Conservation (phyloP, 441 rosid species). For the Jatropha podagrica region DNA sequence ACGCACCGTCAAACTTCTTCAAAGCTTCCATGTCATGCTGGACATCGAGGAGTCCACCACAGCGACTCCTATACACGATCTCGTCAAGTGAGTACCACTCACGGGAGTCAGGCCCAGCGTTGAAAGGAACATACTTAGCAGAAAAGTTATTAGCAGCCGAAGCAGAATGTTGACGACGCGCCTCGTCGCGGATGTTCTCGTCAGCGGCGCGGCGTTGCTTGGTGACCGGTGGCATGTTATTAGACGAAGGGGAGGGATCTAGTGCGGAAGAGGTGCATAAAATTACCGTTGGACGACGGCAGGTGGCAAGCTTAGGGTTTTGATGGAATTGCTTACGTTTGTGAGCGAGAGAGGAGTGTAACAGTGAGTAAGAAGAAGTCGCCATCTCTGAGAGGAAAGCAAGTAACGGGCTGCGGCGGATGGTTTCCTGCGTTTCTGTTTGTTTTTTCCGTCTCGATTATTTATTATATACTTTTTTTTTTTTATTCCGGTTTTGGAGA, state of each 20-base stretch:
- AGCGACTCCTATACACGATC: slow-evolving; percentile 54
- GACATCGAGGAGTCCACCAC: slow-evolving; percentile 56
- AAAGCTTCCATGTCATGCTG: slow-evolving; percentile 56
- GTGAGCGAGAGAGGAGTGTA: slow-evolving; percentile 34
- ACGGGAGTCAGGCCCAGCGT: slow-evolving; percentile 28
- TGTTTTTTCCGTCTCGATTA: background rate
- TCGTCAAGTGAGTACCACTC: slow-evolving; percentile 66
- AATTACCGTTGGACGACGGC: slow-evolving; percentile 25
- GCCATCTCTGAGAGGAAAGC: slow-evolving; percentile 25
- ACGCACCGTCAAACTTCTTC: slow-evolving; percentile 43
- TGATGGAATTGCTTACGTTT: slow-evolving; percentile 30
- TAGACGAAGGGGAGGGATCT: slow-evolving; percentile 26
- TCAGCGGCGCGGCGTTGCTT: slow-evolving; percentile 28
- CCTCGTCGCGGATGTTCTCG: slow-evolving; percentile 56
- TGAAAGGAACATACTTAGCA: slow-evolving; percentile 66
- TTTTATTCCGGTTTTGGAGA: background rate
- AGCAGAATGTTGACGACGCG: slow-evolving; percentile 37
- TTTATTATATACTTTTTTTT: no score
- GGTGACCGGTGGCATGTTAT: slow-evolving; percentile 23
- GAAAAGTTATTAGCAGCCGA: slow-evolving; percentile 30
- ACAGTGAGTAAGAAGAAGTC: slow-evolving; percentile 37
- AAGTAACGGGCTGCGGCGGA: background rate
- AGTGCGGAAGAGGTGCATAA: slow-evolving; percentile 41
- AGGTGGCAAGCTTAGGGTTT: slow-evolving; percentile 18
- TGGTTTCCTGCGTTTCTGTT: background rate